Percentiles rank a stretch among this genome's conserved stretches.
phyloP scores from a whole-genome alignment of 1,139 yeast genomes.

The Tardiomyces depauwii region DNA sequence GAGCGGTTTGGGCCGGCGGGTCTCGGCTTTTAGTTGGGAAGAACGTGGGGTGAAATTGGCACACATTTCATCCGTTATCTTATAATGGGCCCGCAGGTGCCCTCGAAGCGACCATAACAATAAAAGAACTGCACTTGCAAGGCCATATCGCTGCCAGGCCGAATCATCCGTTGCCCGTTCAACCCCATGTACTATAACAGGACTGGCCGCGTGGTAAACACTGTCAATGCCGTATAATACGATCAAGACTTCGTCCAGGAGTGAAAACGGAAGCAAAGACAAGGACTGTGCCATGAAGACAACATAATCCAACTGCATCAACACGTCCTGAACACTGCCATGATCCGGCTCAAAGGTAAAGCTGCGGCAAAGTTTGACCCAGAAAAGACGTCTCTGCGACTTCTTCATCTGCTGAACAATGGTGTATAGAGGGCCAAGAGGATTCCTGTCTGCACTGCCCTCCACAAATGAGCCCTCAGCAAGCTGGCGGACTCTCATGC shows the following conservation, averaged over 20 bases:
- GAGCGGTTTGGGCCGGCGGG: background rate
- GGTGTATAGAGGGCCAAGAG: background rate
- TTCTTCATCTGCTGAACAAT: background rate
- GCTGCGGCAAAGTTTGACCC: background rate
- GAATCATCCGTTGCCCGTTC: background rate
- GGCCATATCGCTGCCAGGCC: background rate
- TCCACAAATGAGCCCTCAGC: background rate
- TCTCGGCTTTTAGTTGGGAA: background rate
- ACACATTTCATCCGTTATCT: background rate
- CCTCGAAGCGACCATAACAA: background rate
- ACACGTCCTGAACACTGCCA: background rate
- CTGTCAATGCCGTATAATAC: background rate
- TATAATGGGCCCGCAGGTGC: background rate
- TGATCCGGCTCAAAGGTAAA: background rate
- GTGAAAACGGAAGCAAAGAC: background rate
- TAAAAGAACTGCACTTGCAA: background rate
- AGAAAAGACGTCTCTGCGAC: background rate
- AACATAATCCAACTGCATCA: background rate
- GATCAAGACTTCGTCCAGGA: background rate
- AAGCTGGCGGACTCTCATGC: background rate
- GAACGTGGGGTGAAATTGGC: background rate
- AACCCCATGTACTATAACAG: background rate
- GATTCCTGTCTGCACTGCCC: background rate
- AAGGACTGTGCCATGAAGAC: background rate
- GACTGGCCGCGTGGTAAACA: background rate